phyloP scores from a whole-genome alignment of 2,329 filamentous ascomycete species.

The Microcyclosporella mali region DNA sequence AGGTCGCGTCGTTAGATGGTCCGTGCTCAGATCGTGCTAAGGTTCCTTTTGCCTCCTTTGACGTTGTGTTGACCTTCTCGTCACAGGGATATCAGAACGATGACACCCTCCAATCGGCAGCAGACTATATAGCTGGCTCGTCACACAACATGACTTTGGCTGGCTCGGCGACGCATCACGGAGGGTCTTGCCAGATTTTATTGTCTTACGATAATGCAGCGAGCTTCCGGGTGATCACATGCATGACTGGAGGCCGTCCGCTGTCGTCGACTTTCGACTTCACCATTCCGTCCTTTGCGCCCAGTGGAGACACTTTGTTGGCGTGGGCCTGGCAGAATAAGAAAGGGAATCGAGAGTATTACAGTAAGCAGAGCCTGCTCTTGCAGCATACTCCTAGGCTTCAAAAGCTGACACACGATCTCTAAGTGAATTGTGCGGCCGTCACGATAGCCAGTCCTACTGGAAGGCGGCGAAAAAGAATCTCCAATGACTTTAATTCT shows the following conservation, averaged over 20 bases:
- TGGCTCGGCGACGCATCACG: slow-evolving; percentile 51
- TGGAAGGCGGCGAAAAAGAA: slow-evolving; percentile 14
- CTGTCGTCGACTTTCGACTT: slow-evolving; percentile 55
- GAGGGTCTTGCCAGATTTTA: slow-evolving; percentile 70
- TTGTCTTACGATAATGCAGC: slow-evolving; percentile 66
- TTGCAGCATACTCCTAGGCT: neutral
- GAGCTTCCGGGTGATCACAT: slow-evolving; percentile 63
- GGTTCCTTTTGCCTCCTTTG: neutral
- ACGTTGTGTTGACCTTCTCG: neutral
- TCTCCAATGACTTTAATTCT: slow-evolving; percentile 22
- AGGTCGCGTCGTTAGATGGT: neutral
- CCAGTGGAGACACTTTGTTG: slow-evolving; percentile 57
- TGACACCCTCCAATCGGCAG: slow-evolving; percentile 47
- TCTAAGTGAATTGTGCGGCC: slow-evolving; percentile 15
- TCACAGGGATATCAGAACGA: slow-evolving; percentile 58
- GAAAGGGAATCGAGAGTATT: slow-evolving; percentile 70
- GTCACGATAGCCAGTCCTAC: slow-evolving; percentile 34
- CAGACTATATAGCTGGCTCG: slow-evolving; percentile 57
- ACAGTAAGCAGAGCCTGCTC: slow-evolving; percentile 56
- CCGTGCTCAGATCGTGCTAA: neutral
- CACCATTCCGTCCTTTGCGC: slow-evolving; percentile 58
- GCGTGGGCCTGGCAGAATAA: slow-evolving; percentile 56
- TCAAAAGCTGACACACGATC: neutral
- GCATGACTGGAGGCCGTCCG: slow-evolving; percentile 54
- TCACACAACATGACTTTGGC: slow-evolving; percentile 58